phyloP scores from a whole-genome alignment of 495 filamentous ascomycete species.

The Lasiosphaeris hirsuta region DNA sequence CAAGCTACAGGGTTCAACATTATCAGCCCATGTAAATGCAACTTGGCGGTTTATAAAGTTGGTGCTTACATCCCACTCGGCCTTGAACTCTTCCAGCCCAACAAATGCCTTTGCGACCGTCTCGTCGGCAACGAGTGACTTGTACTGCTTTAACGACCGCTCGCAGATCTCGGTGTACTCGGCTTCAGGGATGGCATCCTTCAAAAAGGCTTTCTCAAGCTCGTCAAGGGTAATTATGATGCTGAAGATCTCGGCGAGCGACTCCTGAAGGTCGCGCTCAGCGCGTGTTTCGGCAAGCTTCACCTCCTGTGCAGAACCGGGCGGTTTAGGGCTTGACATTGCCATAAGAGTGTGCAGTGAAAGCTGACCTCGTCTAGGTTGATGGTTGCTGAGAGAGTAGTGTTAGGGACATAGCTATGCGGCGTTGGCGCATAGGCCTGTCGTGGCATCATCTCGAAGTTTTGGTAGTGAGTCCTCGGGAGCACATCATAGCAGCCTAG shows the following conservation, averaged over 20 bases:
- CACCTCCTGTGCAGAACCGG: conserved; percentile 63
- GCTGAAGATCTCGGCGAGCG: conserved; percentile 94
- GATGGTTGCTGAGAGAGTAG: conserved; percentile 75
- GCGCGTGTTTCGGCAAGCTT: conserved; percentile 80
- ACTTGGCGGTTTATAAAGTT: neutral
- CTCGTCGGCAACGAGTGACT: conserved; percentile 85
- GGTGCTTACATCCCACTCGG: conserved; percentile 75
- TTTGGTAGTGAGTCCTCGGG: conserved; percentile 11
- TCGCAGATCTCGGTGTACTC: conserved; percentile 96
- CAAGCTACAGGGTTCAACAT: conserved; percentile 56
- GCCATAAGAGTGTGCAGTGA: conserved; percentile 6
- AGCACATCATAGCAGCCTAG: conserved; percentile 14
- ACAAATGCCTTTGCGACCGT: conserved; percentile 77
- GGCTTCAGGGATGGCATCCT: conserved; percentile 85
- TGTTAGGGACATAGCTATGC: conserved; percentile 83
- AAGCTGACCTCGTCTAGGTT: conserved; percentile 79
- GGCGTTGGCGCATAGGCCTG: conserved; percentile 82
- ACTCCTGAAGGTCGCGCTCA: conserved; percentile 91
- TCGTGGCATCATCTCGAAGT: conserved; percentile 39
- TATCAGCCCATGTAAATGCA: neutral
- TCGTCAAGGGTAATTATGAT: conserved; percentile 95
- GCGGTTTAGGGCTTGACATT: neutral
- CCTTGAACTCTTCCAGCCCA: conserved; percentile 91
- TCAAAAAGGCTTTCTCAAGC: conserved; percentile 93
- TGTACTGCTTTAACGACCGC: conserved; percentile 92